Evolutionary conservation across 768 basidiomycete species (phyloP), one percentile per base, ranked within the genome.

Genomic region (Mycena albidolilacea): DNA sequence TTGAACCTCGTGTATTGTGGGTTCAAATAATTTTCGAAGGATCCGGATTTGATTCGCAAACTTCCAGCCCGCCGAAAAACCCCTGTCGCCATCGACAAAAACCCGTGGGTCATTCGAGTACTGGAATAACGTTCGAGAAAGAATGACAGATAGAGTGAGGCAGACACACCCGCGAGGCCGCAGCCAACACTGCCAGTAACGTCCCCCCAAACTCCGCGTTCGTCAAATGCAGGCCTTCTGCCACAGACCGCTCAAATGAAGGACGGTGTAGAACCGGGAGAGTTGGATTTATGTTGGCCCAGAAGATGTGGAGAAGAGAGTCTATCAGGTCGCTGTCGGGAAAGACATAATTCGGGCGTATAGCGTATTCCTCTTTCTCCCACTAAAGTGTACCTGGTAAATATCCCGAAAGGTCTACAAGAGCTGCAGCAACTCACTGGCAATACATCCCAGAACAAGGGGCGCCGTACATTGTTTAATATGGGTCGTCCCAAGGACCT

Each of bases 111-210:
- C 89, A 69, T 88, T 81, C 39, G 85, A 82, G 72, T 81, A 90
- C 58, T 89, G 81, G 12, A 12, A 15, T 46, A 14, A 44, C 19
- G 11, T 38, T 50, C 35, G 46, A 5, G 19, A 61, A 17, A 2
- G 15, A 3, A 8, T 7, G 19, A 10, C 35, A 4, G 9, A 37
- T 7, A 86, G 71, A 87, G 80, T 23, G 10, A 2, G 15, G 15
- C 37, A 21, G 19, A 52, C 85, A 80, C 70, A 82, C 89, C 44
- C 90, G 83, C 6, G 87, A 78, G 14, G 85, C 90, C 69, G 87
- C 80, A 1, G 90, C 91, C 77, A 88, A 87, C 0, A 89, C 81
- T 67, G 88, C 80, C 23, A 91, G 78, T n/a, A 90, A 82, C 3
- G 61, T 39, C 7, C 79, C 79, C 1, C 81, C 83, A 73, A 91